Evolutionary conservation across 495 filamentous ascomycete genomes (phyloP).

Genomic region (Tuber brumale): DNA sequence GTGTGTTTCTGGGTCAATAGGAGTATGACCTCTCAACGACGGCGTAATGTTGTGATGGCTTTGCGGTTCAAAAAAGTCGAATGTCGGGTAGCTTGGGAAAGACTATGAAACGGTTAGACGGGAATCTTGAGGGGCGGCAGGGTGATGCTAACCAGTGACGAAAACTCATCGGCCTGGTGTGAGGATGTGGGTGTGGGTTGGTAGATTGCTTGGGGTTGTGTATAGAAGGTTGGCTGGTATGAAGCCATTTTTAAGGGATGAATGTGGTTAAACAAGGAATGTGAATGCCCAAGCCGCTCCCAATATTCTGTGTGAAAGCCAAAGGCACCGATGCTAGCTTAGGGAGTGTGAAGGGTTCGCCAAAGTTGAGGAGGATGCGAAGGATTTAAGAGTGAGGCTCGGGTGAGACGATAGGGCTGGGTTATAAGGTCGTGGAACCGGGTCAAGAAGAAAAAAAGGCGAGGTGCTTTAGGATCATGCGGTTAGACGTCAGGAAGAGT

Average conservation of each 20-base stretch:
- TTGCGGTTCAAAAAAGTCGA: conserved; percentile 26
- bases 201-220: conserved; percentile 27
- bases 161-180: conserved; percentile 32
- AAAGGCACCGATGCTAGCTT: conserved; percentile 14
- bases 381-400: conserved; percentile 21
- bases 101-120: conserved; percentile 10
- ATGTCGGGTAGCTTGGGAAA: conserved; percentile 24
- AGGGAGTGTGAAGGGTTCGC: conserved; percentile 14
- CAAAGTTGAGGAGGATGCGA: conserved; percentile 8
- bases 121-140: background rate
- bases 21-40: conserved; percentile 32
- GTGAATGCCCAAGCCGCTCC: background rate
- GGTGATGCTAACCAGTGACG: conserved; percentile 28
- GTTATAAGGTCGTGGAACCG: conserved; percentile 7
- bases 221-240: conserved; percentile 30
- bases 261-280: background rate
- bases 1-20: conserved; percentile 30
- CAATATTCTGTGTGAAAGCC: background rate
- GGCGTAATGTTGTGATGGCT: conserved; percentile 27
- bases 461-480: conserved; percentile 17
- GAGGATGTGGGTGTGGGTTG: conserved; percentile 31
- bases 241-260: conserved; percentile 23
- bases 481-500: conserved; percentile 11
- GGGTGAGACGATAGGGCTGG: conserved; percentile 11
- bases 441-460: conserved; percentile 4